A percentile compares a stretch with the other conserved stretches of the same genome.
Conservation (phyloP, 768 basidiomycete genomes). For the Kwoniella sp. region DNA sequence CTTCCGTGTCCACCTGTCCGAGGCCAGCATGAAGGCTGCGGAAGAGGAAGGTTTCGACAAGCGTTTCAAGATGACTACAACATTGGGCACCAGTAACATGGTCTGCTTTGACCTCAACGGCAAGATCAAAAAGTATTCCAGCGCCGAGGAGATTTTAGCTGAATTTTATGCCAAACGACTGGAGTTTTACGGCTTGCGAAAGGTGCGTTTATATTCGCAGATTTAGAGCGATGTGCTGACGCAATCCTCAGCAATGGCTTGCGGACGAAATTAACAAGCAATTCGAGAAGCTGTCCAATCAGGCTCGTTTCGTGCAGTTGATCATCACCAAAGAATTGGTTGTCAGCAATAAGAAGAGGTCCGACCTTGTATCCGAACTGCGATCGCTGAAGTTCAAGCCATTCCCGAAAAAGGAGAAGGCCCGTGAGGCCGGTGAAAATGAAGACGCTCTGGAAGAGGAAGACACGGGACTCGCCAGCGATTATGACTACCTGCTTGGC, state of each 20-base stretch:
- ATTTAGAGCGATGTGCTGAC: background rate
- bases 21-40: constrained; percentile 76
- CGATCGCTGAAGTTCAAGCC: constrained; percentile 80
- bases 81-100: constrained; percentile 92
- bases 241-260: constrained; percentile 66
- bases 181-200: constrained; percentile 90
- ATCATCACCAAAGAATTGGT: constrained; percentile 77
- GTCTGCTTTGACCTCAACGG: constrained; percentile 95
- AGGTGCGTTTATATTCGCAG: constrained; percentile 56
- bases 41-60: constrained; percentile 84
- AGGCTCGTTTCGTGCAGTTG: constrained; percentile 95
- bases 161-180: constrained; percentile 88
- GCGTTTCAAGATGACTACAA: constrained; percentile 80
- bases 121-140: constrained; percentile 88
- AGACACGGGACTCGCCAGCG: constrained; percentile 54
- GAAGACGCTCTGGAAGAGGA: constrained; percentile 61
- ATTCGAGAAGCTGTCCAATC: constrained; percentile 83
- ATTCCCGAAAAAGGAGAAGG: constrained; percentile 74
- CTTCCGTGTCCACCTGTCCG: constrained; percentile 74
- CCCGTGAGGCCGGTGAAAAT: constrained; percentile 63
- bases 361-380: constrained; percentile 76
- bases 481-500: constrained; percentile 88
- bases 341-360: constrained; percentile 83
- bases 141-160: constrained; percentile 83
- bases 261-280: constrained; percentile 74